These are phyloP conservation scores for Cyberlindnera nakhonratchasimensis DNA, from an alignment of 805 yeast genomes.

Conservation along the genomic window DNA sequence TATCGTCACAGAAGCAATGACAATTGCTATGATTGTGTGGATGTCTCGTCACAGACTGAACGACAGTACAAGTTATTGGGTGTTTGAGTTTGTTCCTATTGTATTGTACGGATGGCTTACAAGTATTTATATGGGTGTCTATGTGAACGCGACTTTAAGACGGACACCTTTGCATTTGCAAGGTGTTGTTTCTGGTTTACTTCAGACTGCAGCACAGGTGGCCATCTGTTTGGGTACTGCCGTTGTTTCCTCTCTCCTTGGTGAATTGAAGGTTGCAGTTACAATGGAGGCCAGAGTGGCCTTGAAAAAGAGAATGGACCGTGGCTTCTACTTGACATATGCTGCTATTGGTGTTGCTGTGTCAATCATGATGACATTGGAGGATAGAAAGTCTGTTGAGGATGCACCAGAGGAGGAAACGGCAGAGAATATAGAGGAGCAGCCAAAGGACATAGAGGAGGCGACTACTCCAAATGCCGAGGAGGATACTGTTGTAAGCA, in stretches of 20 bases:
- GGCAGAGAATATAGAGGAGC: not conserved
- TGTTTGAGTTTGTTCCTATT: constrained; percentile 27
- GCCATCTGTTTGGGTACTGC: constrained; percentile 32
- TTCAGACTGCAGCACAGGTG: constrained; percentile 35
- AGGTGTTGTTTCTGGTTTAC: constrained; percentile 38
- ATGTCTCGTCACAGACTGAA: constrained; percentile 4
- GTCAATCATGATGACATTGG: constrained; percentile 5
- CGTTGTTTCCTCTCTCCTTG: constrained; percentile 28
- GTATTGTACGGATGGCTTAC: constrained; percentile 26
- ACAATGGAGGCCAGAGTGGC: not conserved
- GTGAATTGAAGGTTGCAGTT: constrained; percentile 17
- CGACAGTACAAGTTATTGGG: constrained; percentile 25
- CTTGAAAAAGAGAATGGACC: constrained; percentile 8
- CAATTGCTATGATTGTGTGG: constrained; percentile 24
- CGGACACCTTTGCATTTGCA: constrained; percentile 37
- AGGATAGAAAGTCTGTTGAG: constrained; percentile 13
- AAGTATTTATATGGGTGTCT: constrained; percentile 35
- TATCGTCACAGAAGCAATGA: constrained; percentile 16
- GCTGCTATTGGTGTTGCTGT: constrained; percentile 9
- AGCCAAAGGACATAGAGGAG: not conserved
- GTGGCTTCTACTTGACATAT: constrained; percentile 9
- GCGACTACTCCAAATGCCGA: not conserved
- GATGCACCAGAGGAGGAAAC: not conserved
- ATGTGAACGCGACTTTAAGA: constrained; percentile 30
- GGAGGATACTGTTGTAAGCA: not conserved